phyloP scores from a whole-genome alignment of 352 stramenopile genomes.

The Phytophthora ramorum region DNA sequence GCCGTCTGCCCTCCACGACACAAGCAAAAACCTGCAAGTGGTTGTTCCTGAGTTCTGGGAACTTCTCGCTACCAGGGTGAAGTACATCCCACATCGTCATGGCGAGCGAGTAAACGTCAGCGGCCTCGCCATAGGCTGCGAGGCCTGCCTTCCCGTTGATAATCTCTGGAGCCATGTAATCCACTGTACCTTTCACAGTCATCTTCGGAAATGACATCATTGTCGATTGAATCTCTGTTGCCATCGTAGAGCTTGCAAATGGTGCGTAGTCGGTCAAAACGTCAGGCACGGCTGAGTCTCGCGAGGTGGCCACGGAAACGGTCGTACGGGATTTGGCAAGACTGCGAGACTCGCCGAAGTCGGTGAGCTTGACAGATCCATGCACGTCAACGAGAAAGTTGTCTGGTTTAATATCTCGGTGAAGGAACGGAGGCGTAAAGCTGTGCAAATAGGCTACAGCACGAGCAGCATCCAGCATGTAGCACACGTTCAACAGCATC shows the following conservation, averaged over 20 bases:
- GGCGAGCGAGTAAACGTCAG: slow-evolving; percentile 76
- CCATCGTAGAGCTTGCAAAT: slow-evolving; percentile 15
- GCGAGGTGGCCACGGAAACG: background rate
- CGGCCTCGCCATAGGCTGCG: slow-evolving; percentile 64
- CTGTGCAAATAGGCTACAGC: slow-evolving; percentile 78
- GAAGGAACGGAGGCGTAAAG: slow-evolving; percentile 74
- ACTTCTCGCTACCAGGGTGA: slow-evolving; percentile 58
- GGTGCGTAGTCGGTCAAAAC: slow-evolving; percentile 12
- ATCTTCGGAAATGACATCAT: slow-evolving; percentile 35
- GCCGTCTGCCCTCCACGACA: slow-evolving; percentile 51
- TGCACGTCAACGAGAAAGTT: slow-evolving; percentile 83
- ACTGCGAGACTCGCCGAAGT: slow-evolving; percentile 76
- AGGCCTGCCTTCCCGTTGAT: slow-evolving; percentile 69
- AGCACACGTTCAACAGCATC: slow-evolving; percentile 65
- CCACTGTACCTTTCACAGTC: slow-evolving; percentile 75
- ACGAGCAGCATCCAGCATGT: slow-evolving; percentile 71
- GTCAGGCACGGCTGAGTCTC: background rate
- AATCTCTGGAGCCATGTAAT: slow-evolving; percentile 86
- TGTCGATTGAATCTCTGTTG: slow-evolving; percentile 10
- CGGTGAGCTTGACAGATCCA: slow-evolving; percentile 75
- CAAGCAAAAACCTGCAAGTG: slow-evolving; percentile 56
- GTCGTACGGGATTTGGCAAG: slow-evolving; percentile 26
- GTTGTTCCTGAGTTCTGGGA: slow-evolving; percentile 52
- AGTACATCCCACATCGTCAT: slow-evolving; percentile 87
- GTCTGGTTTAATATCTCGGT: slow-evolving; percentile 75